Base-by-base conservation (phyloP, 257 asterid species). In the Salvia rosmarinus region DNA sequence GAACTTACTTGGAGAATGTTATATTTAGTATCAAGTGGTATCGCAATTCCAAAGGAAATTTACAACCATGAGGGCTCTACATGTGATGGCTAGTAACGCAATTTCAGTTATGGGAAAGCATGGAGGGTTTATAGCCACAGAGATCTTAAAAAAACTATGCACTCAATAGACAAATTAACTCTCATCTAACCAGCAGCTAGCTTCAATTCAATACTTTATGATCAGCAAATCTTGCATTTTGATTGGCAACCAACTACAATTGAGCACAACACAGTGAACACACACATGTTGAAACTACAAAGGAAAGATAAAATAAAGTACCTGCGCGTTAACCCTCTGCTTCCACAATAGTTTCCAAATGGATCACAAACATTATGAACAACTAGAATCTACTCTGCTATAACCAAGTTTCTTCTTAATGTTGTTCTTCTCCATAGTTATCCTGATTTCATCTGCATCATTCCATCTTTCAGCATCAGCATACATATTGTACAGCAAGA, bases 71-170 rank as follows among this genome's bases (percentile, higher is more conserved):
- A 58, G n/a, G 57, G 95, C 96, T 94, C 98, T 30, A 94, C 99
- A 81, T 89, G 99, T 63, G 98, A 89, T 42, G 99, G 98, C 84
- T 94, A 91, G 81, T 88, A 91, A 0, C 97, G 96, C 73, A 94
- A 81, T 83, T 85, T 94, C 83, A 94, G 75, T 76, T 89, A 86
- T 34, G 99, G 98, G 76, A 94, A 94, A 66, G 91, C 89, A 73
- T 94, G 99, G 49, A n/a, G 89, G 89, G 28, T 83, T 78, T 67
- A 76, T 50, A 66, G 95, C 87, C 14, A 91, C 84, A 61, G 97
- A 89, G 51, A 91, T 79, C 86, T 94, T 97, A 75, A 88, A 67
- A 7, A 65, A 20, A 28, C 9, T n/a, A 54, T 44, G 3, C 52
- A 28, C 32, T 44, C 21, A 4, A 35, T 54, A 25, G 13, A 43